phyloP scores from a whole-genome alignment of 2,329 filamentous ascomycete species.

The Paecilomyces variotii region DNA sequence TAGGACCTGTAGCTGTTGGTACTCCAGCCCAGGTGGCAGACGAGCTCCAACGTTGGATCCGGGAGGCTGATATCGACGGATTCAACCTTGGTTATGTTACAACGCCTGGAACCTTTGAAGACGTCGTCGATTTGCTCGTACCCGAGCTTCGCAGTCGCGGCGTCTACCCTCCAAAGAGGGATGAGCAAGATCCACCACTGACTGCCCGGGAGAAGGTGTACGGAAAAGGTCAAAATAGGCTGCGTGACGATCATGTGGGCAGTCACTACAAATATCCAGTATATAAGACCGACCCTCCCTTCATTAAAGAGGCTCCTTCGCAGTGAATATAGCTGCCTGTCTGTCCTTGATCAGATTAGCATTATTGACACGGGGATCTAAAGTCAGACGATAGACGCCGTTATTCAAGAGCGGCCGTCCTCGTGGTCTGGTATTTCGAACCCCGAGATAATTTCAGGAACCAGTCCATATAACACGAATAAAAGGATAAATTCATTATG shows the following conservation, averaged over 20 bases:
- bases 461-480: no score
- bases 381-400: not conserved
- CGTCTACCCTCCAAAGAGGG: conserved; percentile 23
- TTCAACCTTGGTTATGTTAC: conserved; percentile 42
- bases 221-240: conserved; percentile 48
- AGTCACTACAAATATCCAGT: conserved; percentile 55
- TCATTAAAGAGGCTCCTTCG: conserved; percentile 10
- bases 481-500: no score
- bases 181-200: conserved; percentile 14
- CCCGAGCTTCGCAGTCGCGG: conserved; percentile 40
- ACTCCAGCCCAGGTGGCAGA: conserved; percentile 39
- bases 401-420: not conserved
- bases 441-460: no score
- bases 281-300: conserved; percentile 47
- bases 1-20: conserved; percentile 43
- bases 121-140: conserved; percentile 43
- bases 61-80: conserved; percentile 35
- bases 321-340: not conserved
- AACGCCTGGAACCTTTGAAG: conserved; percentile 46
- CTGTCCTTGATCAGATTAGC: not conserved
- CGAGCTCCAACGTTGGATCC: conserved; percentile 41
- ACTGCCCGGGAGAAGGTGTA: conserved; percentile 56
- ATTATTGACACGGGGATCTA: not conserved
- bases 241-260: conserved; percentile 53
- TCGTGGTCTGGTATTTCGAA: no score